Base-by-base conservation (phyloP, 768 basidiomycete species). In the Psilocybe cubensis region DNA sequence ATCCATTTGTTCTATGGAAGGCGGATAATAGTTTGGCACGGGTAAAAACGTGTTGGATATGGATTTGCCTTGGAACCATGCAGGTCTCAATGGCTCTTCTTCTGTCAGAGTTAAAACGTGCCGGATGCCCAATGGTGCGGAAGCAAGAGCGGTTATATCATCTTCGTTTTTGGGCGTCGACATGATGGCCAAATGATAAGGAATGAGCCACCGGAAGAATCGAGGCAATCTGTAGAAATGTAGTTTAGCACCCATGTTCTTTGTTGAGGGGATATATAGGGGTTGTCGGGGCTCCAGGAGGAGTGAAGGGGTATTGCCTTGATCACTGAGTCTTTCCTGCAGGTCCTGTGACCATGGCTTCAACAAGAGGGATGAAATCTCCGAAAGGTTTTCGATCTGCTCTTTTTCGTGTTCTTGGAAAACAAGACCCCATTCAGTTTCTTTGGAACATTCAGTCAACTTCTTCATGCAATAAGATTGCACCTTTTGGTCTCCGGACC, bases 201-300 rank as follows among this genome's bases (percentile, higher is more conserved):
- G 85, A 28, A 86, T 70, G 4, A 88, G 74, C 85, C 85, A 88
- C 9, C 84, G 76, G 65, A 87, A 86, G 68, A 83, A 86, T 6
- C 84, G 79, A 23, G 83, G 84, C 0, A 86, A 68, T 51, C 77
- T 78, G 59, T 72, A 74, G 41, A 72, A 73, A 0, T 21, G n/a
- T 1, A 44, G 27, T n/a, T 62, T 41, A 18, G 52, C 18, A 38
- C 14, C 35, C n/a, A 14, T 14, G 12, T 38, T 38, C 14, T 8
- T 38, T 8, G 35, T 1, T 14, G 44, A 52, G 10, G 79, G 78
- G 42, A 84, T 67, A 60, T 60, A 76, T 14, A 81, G 51, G 3
- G 74, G 66, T 17, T 81, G 71, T 46, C 83, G 66, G 11, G 82
- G 60, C 29, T 74, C 74, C 25, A 83, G 59, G 51, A 70, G 70